A percentile compares a stretch with the other conserved stretches of the same genome.
Evolutionary conservation across 2,329 filamentous ascomycete species (phyloP).

Genomic region (Biscogniauxia mediterranea): DNA sequence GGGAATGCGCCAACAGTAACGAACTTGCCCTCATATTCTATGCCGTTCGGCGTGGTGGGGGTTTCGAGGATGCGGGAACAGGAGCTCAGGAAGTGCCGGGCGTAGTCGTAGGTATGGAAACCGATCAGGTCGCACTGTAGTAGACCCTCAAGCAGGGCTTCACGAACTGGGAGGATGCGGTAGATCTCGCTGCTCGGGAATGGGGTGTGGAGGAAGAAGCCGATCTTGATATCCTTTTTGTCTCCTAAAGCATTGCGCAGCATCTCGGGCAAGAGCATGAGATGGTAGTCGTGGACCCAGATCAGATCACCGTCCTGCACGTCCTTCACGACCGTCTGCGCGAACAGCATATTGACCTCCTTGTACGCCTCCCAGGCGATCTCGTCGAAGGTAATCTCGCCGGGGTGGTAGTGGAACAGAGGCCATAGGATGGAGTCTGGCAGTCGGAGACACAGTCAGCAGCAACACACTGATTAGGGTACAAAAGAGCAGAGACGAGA

Average conservation of each 20-base stretch:
- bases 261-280: conserved; percentile 96
- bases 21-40: conserved; percentile 85
- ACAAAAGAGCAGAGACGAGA: neutral
- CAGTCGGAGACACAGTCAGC: conserved; percentile 10
- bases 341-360: conserved; percentile 90
- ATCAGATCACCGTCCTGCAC: conserved; percentile 92
- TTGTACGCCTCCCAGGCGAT: conserved; percentile 90
- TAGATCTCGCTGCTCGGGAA: conserved; percentile 98
- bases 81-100: conserved; percentile 93
- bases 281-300: conserved; percentile 98
- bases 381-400: conserved; percentile 97
- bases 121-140: conserved; percentile 93
- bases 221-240: conserved; percentile 89
- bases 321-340: conserved; percentile 80
- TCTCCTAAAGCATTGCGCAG: conserved; percentile 83
- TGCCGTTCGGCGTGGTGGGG: conserved; percentile 84
- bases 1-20: conserved; percentile 94
- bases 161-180: conserved; percentile 87
- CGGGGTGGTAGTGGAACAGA: conserved; percentile 97
- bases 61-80: conserved; percentile 89
- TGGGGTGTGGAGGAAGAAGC: conserved; percentile 96
- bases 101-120: conserved; percentile 99
- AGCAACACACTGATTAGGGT: neutral
- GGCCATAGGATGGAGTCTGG: conserved; percentile 96
- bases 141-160: conserved; percentile 82